Conservation (phyloP, 352 stramenopile species). For the Phytopythium litorale region DNA sequence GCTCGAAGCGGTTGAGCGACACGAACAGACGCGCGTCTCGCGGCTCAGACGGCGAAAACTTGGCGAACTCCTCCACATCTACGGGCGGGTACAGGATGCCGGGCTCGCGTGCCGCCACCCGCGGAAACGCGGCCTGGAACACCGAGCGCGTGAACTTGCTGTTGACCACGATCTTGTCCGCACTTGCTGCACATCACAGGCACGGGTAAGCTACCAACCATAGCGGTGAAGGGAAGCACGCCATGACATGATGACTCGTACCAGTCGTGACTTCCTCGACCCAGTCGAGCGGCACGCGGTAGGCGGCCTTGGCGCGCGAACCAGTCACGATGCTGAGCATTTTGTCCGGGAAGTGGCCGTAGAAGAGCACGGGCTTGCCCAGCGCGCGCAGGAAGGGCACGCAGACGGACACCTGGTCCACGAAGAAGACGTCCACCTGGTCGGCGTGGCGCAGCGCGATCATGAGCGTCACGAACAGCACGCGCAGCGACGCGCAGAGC, state of each 20-base stretch:
- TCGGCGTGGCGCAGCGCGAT: slow-evolving; percentile 33
- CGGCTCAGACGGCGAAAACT: slow-evolving; percentile 23
- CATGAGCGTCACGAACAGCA: slow-evolving; percentile 90
- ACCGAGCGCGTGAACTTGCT: slow-evolving; percentile 93
- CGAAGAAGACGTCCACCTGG: slow-evolving; percentile 72
- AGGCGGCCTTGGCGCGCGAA: slow-evolving; percentile 80
- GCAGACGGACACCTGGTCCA: slow-evolving; percentile 80
- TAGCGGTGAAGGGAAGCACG: neutral
- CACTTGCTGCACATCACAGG: slow-evolving; percentile 26
- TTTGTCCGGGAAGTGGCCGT: slow-evolving; percentile 99
- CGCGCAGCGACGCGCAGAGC: slow-evolving; percentile 91
- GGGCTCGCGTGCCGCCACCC: slow-evolving; percentile 46
- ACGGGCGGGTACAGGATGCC: slow-evolving; percentile 95
- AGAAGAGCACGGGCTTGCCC: slow-evolving; percentile 93
- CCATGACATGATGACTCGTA: slow-evolving; percentile 25
- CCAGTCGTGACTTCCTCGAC: slow-evolving; percentile 93
- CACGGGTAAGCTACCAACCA: neutral
- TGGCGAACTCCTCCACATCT: slow-evolving; percentile 71
- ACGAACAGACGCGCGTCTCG: slow-evolving; percentile 80
- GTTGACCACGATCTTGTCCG: slow-evolving; percentile 96
- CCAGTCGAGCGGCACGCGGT: slow-evolving; percentile 90
- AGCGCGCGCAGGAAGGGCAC: slow-evolving; percentile 72
- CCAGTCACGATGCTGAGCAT: slow-evolving; percentile 77
- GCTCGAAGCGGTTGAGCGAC: slow-evolving; percentile 98
- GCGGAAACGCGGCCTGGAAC: slow-evolving; percentile 88